phyloP scores from a whole-genome alignment of 139 green algal species.

The Chlorella sp. region DNA sequence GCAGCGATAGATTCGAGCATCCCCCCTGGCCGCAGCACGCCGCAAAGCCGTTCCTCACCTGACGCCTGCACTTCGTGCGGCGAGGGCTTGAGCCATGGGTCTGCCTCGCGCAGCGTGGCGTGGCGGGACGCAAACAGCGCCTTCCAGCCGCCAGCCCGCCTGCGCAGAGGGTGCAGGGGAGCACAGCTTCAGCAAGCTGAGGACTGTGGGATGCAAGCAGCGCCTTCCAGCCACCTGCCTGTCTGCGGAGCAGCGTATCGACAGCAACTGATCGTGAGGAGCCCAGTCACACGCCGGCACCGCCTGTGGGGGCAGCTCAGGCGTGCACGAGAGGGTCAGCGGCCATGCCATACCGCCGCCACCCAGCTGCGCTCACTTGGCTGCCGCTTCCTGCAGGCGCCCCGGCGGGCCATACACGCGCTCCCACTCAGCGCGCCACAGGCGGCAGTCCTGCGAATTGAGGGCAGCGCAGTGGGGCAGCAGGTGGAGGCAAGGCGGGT shows the following conservation, averaged over 20 bases:
- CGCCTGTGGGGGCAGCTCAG: no score
- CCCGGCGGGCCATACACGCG: not conserved
- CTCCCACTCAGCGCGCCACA: conserved; percentile 19
- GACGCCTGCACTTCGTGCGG: conserved; percentile 55
- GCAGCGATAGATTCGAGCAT: no score
- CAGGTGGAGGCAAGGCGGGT: not conserved
- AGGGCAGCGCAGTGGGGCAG: not conserved
- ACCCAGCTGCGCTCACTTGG: not conserved
- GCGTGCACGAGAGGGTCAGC: no score
- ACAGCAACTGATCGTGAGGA: no score
- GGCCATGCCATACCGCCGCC: not conserved
- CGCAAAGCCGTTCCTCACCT: no score
- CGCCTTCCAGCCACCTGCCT: no score
- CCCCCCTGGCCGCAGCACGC: no score
- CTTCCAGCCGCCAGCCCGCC: conserved; percentile 53
- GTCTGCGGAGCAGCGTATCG: no score
- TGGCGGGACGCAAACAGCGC: conserved; percentile 47
- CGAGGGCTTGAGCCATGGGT: conserved; percentile 56
- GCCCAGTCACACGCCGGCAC: no score
- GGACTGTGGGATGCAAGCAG: no score
- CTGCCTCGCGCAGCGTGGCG: conserved; percentile 12
- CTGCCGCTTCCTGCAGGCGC: not conserved
- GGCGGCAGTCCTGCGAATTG: not conserved
- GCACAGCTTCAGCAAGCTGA: not conserved
- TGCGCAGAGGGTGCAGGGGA: not conserved